These are phyloP conservation scores for Hanseniaspora gamundiae DNA, from an alignment of 1,139 yeast species.

Conservation along the genomic window DNA sequence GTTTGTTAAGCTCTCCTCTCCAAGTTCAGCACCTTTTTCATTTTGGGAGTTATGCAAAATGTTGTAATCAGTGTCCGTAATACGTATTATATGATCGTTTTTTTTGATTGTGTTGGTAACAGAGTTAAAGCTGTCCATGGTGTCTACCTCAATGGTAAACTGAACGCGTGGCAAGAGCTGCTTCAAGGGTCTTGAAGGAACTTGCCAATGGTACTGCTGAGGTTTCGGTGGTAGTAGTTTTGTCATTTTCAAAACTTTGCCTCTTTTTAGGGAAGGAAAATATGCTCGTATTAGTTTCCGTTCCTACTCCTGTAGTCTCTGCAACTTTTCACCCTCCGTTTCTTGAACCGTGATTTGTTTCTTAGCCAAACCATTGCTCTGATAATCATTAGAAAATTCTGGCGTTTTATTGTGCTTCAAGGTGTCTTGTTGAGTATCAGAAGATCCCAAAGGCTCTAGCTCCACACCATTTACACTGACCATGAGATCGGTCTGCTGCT, in stretches of 20 bases:
- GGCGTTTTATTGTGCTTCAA: not conserved
- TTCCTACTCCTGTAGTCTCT: constrained; percentile 16
- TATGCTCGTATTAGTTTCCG: constrained; percentile 18
- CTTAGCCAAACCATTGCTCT: not conserved
- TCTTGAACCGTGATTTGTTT: not conserved
- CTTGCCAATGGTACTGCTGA: constrained; percentile 20
- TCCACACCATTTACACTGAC: not conserved
- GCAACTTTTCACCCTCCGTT: constrained; percentile 9
- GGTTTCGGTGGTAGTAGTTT: constrained; percentile 20
- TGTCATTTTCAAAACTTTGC: constrained; percentile 22
- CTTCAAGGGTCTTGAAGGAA: constrained; percentile 13
- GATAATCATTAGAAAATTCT: not conserved
- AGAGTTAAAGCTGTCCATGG: constrained; percentile 7
- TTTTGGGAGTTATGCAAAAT: not conserved
- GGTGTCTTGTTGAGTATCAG: not conserved
- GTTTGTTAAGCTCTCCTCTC: not conserved
- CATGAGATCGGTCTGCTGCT: constrained; percentile 6
- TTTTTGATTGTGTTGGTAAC: not conserved
- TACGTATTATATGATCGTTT: not conserved
- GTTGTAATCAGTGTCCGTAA: not conserved
- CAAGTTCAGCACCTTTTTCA: not conserved
- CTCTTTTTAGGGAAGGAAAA: constrained; percentile 23
- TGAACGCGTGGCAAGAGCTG: constrained; percentile 21
- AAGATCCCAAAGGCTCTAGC: not conserved
- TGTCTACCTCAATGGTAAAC: constrained; percentile 24